These are phyloP conservation scores for Knoxia roxburghii DNA, from an alignment of 257 asterid species.

Conservation along the genomic window DNA sequence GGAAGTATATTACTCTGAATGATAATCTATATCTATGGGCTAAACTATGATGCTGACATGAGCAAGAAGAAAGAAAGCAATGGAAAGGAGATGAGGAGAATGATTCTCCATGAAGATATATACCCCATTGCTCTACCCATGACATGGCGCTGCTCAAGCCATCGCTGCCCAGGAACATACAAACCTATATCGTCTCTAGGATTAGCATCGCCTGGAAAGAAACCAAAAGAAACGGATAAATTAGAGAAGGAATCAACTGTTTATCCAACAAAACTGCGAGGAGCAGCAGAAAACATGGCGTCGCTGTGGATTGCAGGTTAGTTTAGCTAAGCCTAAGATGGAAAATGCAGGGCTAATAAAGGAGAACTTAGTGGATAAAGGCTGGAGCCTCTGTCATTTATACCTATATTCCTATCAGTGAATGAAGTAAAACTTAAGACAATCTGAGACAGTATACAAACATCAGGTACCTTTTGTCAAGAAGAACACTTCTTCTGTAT, in stretches of 20 bases:
- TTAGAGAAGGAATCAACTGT: neutral
- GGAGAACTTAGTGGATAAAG: neutral
- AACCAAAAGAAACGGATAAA: slow-evolving; percentile 7
- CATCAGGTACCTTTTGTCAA: slow-evolving; percentile 67
- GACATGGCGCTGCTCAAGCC: slow-evolving; percentile 62
- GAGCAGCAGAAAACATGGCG: neutral
- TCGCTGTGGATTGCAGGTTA: neutral
- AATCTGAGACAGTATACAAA: neutral
- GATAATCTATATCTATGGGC: neutral
- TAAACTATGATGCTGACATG: neutral
- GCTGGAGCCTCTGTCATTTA: neutral
- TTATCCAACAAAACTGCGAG: neutral
- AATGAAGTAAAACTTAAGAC: neutral
- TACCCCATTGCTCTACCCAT: slow-evolving; percentile 81
- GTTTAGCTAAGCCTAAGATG: neutral
- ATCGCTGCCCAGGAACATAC: slow-evolving; percentile 60
- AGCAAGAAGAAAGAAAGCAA: neutral
- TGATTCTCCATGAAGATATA: neutral
- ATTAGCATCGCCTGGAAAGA: slow-evolving; percentile 59
- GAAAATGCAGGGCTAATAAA: neutral
- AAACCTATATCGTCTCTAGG: slow-evolving; percentile 37
- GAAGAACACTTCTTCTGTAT: slow-evolving; percentile 54
- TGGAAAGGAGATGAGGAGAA: neutral
- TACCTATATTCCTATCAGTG: neutral
- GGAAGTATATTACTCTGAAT: neutral